Percentiles rank a stretch among this genome's conserved stretches.
These are phyloP conservation scores for Eucalyptus cloeziana DNA, from an alignment of 345 rosid species.

Conservation along the genomic window DNA sequence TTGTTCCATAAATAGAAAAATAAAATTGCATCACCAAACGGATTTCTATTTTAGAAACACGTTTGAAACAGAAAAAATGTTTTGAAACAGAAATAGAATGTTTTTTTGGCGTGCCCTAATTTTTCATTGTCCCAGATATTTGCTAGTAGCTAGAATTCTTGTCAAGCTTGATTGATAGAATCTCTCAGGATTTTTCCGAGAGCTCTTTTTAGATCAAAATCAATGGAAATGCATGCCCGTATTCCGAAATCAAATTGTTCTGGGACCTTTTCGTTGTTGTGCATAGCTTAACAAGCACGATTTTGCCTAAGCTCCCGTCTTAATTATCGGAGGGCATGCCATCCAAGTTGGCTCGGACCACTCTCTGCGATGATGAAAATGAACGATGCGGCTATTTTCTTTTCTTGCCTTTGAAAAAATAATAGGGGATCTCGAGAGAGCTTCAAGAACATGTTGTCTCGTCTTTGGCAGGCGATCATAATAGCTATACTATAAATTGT, in stretches of 20 bases:
- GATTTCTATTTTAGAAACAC: too few species aligned
- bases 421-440: not conserved
- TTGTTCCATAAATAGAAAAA: too few species aligned
- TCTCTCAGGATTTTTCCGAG: not conserved
- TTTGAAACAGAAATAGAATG: too few species aligned
- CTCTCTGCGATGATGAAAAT: not conserved
- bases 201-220: not conserved
- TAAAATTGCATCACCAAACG: too few species aligned
- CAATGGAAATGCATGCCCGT: not conserved
- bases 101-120: too few species aligned
- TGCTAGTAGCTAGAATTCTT: not conserved
- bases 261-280: not conserved
- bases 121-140: not conserved
- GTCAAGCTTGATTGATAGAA: not conserved
- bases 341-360: not conserved
- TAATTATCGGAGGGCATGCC: not conserved
- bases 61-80: rapidly evolving
- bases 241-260: not conserved
- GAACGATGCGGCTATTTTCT: not conserved
- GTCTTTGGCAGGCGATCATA: not conserved
- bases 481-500: not conserved
- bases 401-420: not conserved
- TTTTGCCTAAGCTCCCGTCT: not conserved
- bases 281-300: not conserved
- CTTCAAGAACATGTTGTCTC: not conserved